Evolutionary conservation across 768 basidiomycete genomes (phyloP), one percentile per base, ranked within the genome.

Genomic region (Kwoniella dendrophila): DNA sequence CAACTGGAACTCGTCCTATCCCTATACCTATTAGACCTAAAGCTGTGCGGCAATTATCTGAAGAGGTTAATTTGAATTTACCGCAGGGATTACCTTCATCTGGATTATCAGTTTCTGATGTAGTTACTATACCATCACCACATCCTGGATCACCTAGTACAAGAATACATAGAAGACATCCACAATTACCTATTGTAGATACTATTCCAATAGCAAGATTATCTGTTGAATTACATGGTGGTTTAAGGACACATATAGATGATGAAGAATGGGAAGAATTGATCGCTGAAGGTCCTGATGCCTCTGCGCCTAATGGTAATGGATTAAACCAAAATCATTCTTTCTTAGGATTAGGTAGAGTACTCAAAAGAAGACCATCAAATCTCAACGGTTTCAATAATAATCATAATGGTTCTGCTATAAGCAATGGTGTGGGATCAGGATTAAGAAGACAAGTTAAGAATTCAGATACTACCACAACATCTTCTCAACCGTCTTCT

Each of bases 191-290:
- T 4, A 56, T 49, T 47, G 59, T 62, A 12, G 73, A 71, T 26
- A 60, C 68, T 1, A 45, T 57, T 12, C 61, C 66, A 4, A 67
- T 62, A 16, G 43, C 63, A 1, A 49, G 71, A 11, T 50, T 75
- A 4, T 69, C 67, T 16, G 66, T 75, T 40, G 73, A 75, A 26
- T 38, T 75, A 18, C 43, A 69, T 34, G 71, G 73, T 4, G 62
- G n/a, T n/a, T n/a, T 61, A 10, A 60, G 67, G 36, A 64, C 69
- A 3, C 61, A 63, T n/a, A 57, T 75, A 7, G 73, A 65, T 6
- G 73, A 75, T 38, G 73, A 75, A 41, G 73, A 75, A 18, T 75
- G 73, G 73, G 73, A 75, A 56, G 59, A 70, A 33, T 38, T 74
- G 18, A 52, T 27, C 3, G 38, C 49, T 20, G 40, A 64, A 38